Evolutionary conservation across 306 rosid genomes (phyloP).

Genomic region (Canavalia gladiata): DNA sequence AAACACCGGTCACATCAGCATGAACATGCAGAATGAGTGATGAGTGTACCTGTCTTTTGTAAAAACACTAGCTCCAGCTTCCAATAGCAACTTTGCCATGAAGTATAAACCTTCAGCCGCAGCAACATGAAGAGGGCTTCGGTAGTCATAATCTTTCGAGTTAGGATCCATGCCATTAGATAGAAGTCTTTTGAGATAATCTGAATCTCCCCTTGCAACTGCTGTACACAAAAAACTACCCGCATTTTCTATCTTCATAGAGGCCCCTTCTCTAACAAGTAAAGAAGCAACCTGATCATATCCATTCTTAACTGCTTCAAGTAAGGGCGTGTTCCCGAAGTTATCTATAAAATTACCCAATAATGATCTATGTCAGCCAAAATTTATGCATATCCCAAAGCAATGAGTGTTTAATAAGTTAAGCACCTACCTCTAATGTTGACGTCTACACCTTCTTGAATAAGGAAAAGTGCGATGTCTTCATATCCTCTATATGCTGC

Average conservation of each 20-base stretch:
- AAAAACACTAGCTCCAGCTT: conserved; percentile 88
- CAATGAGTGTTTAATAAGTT: neutral
- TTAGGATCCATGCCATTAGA: conserved; percentile 88
- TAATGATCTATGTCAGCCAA: conserved; percentile 6
- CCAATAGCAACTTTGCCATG: conserved; percentile 88
- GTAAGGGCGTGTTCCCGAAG: conserved; percentile 85
- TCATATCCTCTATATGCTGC: conserved; percentile 93
- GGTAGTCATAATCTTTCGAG: conserved; percentile 83
- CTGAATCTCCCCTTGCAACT: conserved; percentile 87
- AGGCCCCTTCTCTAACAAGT: conserved; percentile 81
- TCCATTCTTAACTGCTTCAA: conserved; percentile 90
- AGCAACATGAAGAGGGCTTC: conserved; percentile 90
- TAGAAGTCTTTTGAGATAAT: conserved; percentile 74
- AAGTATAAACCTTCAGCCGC: conserved; percentile 80
- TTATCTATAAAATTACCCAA: conserved; percentile 63
- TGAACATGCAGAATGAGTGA: conserved; percentile 32
- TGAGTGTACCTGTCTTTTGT: conserved; percentile 77
- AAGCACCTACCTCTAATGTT: conserved; percentile 65
- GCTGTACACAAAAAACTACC: conserved; percentile 80
- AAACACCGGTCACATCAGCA: neutral
- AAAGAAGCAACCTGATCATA: conserved; percentile 78
- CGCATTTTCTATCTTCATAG: conserved; percentile 69
- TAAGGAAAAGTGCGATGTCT: conserved; percentile 72
- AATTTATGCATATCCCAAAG: neutral
- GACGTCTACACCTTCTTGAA: conserved; percentile 73